Conservation (phyloP, 805 yeast species). For the Millerozyma acaciae region DNA sequence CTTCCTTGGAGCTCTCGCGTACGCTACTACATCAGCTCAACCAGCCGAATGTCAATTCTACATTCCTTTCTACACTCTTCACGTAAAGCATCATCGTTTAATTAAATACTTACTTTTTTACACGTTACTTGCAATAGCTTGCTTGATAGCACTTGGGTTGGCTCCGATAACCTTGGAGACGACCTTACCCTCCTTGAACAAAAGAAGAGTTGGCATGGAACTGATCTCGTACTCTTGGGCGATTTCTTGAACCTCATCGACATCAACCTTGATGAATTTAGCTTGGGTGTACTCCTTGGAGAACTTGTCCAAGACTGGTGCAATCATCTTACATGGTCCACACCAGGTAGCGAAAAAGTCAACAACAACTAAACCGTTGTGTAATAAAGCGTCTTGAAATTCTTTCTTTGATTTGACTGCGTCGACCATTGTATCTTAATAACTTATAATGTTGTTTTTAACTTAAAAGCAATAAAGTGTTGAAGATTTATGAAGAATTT, state of each 20-base stretch:
- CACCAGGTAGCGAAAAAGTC: slow-evolving; percentile 99
- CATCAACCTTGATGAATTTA: slow-evolving; percentile 86
- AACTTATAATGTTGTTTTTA: not conserved
- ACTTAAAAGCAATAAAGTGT: too few relatives aligned
- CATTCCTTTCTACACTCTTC: too few relatives aligned
- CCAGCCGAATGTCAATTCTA: too few relatives aligned
- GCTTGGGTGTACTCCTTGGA: slow-evolving; percentile 62
- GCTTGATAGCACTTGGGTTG: slow-evolving; percentile 78
- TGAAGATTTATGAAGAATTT: too few relatives aligned
- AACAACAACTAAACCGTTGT: slow-evolving; percentile 76
- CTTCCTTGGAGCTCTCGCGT: too few relatives aligned
- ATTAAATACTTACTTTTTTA: too few relatives aligned
- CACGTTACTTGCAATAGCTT: slow-evolving; percentile 53
- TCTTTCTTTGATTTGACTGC: slow-evolving; percentile 39
- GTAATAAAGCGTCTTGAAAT: slow-evolving; percentile 61
- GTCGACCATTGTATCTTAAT: slow-evolving; percentile 30
- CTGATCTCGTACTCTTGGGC: slow-evolving; percentile 61
- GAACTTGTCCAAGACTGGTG: slow-evolving; percentile 87
- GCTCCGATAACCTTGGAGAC: slow-evolving; percentile 86
- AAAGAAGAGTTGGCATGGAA: slow-evolving; percentile 61
- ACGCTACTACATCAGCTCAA: too few relatives aligned
- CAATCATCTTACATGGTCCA: slow-evolving; percentile 97
- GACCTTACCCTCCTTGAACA: slow-evolving; percentile 79
- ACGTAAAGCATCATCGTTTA: too few relatives aligned
- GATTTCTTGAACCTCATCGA: slow-evolving; percentile 75